Conservation (phyloP, 352 stramenopile species). For the Aphanomyces euteiches region DNA sequence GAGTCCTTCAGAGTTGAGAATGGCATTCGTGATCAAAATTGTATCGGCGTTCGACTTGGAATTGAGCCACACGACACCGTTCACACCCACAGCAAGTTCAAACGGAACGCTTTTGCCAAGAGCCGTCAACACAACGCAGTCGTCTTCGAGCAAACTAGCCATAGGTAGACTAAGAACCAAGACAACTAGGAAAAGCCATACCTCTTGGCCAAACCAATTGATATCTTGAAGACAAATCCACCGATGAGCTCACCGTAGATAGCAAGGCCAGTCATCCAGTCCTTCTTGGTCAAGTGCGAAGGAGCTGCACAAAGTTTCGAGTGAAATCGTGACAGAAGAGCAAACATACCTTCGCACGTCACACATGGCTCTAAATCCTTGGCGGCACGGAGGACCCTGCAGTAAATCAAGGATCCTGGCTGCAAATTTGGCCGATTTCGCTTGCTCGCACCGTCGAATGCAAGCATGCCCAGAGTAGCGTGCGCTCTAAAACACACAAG, state of each 20-base stretch:
- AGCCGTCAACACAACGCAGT: slow-evolving; percentile 76
- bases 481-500: slow-evolving; percentile 44
- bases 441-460: slow-evolving; percentile 98
- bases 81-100: slow-evolving; percentile 94
- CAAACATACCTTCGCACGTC: slow-evolving; percentile 85
- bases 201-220: slow-evolving; percentile 65
- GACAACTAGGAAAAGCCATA: neutral
- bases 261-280: slow-evolving; percentile 98
- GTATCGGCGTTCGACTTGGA: slow-evolving; percentile 77
- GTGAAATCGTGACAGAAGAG: neutral
- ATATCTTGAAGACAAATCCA: slow-evolving; percentile 88
- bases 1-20: slow-evolving; percentile 87
- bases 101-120: slow-evolving; percentile 86
- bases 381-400: slow-evolving; percentile 85
- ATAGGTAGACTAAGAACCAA: neutral
- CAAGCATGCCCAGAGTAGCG: slow-evolving; percentile 67
- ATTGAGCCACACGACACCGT: slow-evolving; percentile 96
- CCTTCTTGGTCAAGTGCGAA: slow-evolving; percentile 87
- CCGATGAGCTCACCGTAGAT: slow-evolving; percentile 94
- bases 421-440: slow-evolving; percentile 93
- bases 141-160: slow-evolving; percentile 52
- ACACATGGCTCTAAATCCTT: slow-evolving; percentile 91
- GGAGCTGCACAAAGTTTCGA: slow-evolving; percentile 46
- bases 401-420: slow-evolving; percentile 93
- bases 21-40: slow-evolving; percentile 81